Evolutionary conservation across 768 basidiomycete genomes (phyloP), one percentile per base, ranked within the genome.

Genomic region (Phlebiopsis flavidoalba): DNA sequence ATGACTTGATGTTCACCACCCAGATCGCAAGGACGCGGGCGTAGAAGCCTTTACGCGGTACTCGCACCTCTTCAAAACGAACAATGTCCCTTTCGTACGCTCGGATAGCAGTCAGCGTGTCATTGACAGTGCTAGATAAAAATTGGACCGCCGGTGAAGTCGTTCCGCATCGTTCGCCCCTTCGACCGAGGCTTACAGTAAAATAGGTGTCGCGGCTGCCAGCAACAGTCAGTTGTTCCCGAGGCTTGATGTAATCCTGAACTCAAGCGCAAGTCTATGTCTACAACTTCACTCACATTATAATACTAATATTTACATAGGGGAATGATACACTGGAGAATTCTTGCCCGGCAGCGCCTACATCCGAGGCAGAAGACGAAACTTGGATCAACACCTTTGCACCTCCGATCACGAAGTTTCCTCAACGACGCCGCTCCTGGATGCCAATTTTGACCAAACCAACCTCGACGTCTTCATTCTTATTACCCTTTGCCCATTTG

Each of bases 401-500:
- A 0, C 74, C 80, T 0, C 72, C 81, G 0, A 84, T 91, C 43
- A 82, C 81, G 0, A 71, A 74, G 0, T 81, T 81, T 84, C 22
- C 74, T 95, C 40, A 88, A 89, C 66, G 26, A 67, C 17, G 80
- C 78, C 36, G 82, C 89, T 0, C 84, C 84, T 2, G 88, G 86
- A 31, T n/a, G 86, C 87, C 1, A 76, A 82, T 26, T 73, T 96
- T n/a, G n/a, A n/a, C n/a, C 73, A 95, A 22, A 77, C 74, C 0
- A 65, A 79, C 12, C 58, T 63, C 5, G 89, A 95, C 64, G 74
- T 85, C 1, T 74, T 77, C 53, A 78, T 75, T 59, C 75, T 95
- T 33, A 83, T 92, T 71, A 80, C 84, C 2, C 75, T 95, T 48
- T 95, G 94, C 68, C 80, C 91, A 0, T 93, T 95, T 67, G 89